Conservation (phyloP, 2,329 filamentous ascomycete species). For the Fusarium staphyleae region DNA sequence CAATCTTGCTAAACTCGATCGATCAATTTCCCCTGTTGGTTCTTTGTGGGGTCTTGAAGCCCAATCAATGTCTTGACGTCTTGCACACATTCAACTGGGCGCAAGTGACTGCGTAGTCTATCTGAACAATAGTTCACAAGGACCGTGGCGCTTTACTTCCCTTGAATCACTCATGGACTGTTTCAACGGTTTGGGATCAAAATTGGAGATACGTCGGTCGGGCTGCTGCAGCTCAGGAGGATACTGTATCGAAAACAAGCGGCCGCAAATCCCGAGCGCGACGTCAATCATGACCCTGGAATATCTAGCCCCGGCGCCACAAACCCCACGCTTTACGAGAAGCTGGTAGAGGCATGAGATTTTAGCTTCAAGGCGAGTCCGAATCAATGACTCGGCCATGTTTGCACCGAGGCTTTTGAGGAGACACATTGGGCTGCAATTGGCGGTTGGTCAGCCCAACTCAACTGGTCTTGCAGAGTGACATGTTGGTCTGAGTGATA, state of each 20-base stretch:
- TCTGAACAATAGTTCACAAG: too few relatives aligned
- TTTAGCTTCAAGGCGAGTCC: background rate
- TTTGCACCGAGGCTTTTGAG: background rate
- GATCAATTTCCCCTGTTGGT: too few relatives aligned
- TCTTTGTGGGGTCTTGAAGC: too few relatives aligned
- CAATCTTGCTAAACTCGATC: too few relatives aligned
- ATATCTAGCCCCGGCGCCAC: background rate
- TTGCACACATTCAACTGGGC: too few relatives aligned
- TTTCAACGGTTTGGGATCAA: background rate
- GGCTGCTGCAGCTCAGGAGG: background rate
- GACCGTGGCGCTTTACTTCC: too few relatives aligned
- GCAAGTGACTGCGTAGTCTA: too few relatives aligned
- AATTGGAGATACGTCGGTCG: too few relatives aligned
- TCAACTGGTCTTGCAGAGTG: too few relatives aligned
- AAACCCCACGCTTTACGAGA: conserved; percentile 4
- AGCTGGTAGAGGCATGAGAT: background rate
- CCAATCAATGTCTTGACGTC: too few relatives aligned
- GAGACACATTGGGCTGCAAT: background rate
- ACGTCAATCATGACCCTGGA: background rate
- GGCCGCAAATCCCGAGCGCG: background rate
- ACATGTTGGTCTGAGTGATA: too few relatives aligned
- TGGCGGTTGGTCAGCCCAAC: background rate
- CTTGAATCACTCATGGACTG: too few relatives aligned
- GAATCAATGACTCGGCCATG: conserved; percentile 1
- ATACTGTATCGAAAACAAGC: background rate